Base-by-base conservation (phyloP, 2,329 filamentous ascomycete species). In the Nigrospora sphaerica region DNA sequence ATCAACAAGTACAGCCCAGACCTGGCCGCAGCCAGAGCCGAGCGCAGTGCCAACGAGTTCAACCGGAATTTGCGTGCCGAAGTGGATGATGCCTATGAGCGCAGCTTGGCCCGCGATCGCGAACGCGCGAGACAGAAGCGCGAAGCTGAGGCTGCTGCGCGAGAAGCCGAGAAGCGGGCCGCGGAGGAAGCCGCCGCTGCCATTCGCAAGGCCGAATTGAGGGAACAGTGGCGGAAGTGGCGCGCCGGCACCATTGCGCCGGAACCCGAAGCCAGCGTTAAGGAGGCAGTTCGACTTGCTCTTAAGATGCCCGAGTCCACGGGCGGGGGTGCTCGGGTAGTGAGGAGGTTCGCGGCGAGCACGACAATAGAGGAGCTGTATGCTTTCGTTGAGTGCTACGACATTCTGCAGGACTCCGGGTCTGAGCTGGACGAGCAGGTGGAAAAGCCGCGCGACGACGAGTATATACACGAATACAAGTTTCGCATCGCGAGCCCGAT, bases 41-140 rank as follows among this genome's bases (percentile, higher is more conserved):
- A 88, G 57, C 77, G 91, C 45, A 79, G 81, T 14, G 88, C 90
- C 37, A 88, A 95, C 54, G 82, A 95, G 61, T 82, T 88, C 2
- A 80, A 86, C n/a, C 78, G 92, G 39, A 87, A 72, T 56, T 72
- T 98, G 32, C 80, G 91, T n/a, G 80, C 86, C 50, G 83, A 95
- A 64, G 93, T 98, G 63, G 90, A 97, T 62, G 86, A 81, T 11
- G 93, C 93, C 1, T 98, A 98, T 64, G 91, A 98, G 67, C 81
- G 90, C 50, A 95, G 88, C 0, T 72, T 98, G 31, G 92, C 91
- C 11, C 81, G 83, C 49, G 93, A 98, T 65, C 77, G 91, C 35
- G 91, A 95, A 64, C 84, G 92, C 17, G 86, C 88, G 0, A 77
- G 87, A 32, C 80, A 85, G 62, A 81, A 80, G 61, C 79, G 79